Evolutionary conservation across 1,139 yeast genomes (phyloP).

Genomic region (Groenewaldozyma sp.): DNA sequence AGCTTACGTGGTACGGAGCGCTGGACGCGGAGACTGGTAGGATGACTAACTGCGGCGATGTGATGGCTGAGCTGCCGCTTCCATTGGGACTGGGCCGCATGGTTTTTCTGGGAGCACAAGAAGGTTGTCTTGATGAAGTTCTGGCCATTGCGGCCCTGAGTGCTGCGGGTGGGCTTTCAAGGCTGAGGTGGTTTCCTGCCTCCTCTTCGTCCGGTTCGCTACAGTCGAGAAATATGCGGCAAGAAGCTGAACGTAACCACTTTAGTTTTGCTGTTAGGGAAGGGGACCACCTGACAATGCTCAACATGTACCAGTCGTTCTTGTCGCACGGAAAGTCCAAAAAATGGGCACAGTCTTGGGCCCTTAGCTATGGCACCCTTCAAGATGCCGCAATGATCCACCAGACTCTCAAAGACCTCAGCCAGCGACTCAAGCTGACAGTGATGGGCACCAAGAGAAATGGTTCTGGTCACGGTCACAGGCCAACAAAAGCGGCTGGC

Average conservation of each 20-base stretch:
- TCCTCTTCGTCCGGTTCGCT: neutral
- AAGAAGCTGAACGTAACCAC: neutral
- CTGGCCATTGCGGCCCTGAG: neutral
- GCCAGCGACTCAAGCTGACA: neutral
- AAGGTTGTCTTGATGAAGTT: neutral
- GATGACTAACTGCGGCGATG: conserved; percentile 60
- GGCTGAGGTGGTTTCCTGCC: neutral
- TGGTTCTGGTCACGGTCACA: no score
- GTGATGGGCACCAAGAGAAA: no score
- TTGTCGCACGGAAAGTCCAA: neutral
- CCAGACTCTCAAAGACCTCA: neutral
- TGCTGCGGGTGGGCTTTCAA: neutral
- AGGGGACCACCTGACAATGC: conserved; percentile 1
- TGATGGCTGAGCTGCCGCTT: conserved; percentile 77
- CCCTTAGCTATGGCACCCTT: neutral
- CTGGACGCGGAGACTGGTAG: conserved; percentile 66
- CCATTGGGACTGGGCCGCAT: conserved; percentile 22
- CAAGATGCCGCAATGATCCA: neutral
- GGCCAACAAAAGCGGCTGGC: no score
- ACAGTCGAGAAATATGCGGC: no score
- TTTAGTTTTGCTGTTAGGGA: conserved; percentile 1
- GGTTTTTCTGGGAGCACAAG: neutral
- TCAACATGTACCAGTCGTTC: neutral
- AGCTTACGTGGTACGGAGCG: conserved; percentile 54
- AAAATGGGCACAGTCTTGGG: conserved; percentile 2